phyloP scores from a whole-genome alignment of 2,329 filamentous ascomycete genomes.

The Botryotinia convoluta region DNA sequence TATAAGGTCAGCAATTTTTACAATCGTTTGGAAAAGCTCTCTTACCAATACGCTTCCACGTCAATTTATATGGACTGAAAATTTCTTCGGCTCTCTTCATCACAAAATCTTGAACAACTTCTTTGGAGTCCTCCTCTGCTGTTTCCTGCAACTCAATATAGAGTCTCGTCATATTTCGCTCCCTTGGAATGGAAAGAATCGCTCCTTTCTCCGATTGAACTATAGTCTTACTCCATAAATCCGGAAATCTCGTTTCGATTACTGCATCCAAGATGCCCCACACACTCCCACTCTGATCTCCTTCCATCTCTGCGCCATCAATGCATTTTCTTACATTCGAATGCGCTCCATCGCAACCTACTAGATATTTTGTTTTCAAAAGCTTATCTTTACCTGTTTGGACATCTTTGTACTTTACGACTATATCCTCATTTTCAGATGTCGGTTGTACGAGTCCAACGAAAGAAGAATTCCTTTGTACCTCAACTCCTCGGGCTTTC shows the following conservation, averaged over 20 bases:
- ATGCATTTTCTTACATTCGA: constrained; percentile 50
- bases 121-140: constrained; percentile 42
- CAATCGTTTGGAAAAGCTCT: constrained; percentile 48
- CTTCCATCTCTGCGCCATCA: constrained; percentile 55
- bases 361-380: constrained; percentile 59
- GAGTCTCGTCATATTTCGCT: constrained; percentile 58
- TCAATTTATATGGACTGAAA: constrained; percentile 55
- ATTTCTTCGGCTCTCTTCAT: constrained; percentile 64
- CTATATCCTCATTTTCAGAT: constrained; percentile 34
- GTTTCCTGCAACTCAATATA: constrained; percentile 59
- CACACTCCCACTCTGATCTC: constrained; percentile 54
- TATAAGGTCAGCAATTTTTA: constrained; percentile 54
- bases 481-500: constrained; percentile 45
- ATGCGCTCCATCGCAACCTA: constrained; percentile 59
- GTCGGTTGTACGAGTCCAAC: constrained; percentile 39
- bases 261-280: constrained; percentile 56
- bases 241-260: constrained; percentile 49
- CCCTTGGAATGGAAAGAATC: constrained; percentile 61
- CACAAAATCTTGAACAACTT: constrained; percentile 61
- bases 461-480: constrained; percentile 45
- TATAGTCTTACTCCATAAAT: constrained; percentile 57
- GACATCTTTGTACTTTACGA: constrained; percentile 52
- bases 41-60: constrained; percentile 70
- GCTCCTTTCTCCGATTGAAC: constrained; percentile 56
- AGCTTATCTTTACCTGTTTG: constrained; percentile 51